Base-by-base conservation (phyloP, 306 rosid species). In the Canavalia gladiata region DNA sequence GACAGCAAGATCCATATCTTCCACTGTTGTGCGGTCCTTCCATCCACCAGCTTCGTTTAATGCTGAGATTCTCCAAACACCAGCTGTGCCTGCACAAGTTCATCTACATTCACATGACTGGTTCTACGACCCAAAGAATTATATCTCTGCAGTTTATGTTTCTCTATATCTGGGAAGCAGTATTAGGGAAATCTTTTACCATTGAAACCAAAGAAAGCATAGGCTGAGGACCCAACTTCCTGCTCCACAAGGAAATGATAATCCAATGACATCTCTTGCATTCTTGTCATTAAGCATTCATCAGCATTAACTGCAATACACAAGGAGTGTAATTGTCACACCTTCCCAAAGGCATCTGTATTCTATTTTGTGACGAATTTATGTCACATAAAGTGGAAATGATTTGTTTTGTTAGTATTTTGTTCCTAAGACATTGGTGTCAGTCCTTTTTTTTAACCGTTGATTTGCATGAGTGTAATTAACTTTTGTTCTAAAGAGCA, bases 1-100 rank as follows among this genome's bases (percentile, higher is more conserved):
- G 50, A 95, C 94, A 10, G 97, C 99, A 82, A 95, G 80, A 82
- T 95, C 99, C 99, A 95, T 95, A 77, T 95, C 99, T 82, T 95
- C 98, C 39, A 95, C 98, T 0, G 98, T 95, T 0, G 98, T 95
- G 51, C 98, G 93, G 76, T 86, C 97, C 87, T 91, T 89, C 99
- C 99, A 95, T 72, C 99, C 99, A 55, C 97, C 99, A 18, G 97
- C 99, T 85, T 90, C 97, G 37, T 89, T 90, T 13, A 93, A 87
- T 8, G 99, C 97, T 7, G 97, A 76, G 72, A 95, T 87, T 87
- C 99, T 89, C 99, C 99, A 95, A 45, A 95, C 95, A 74, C 97
- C 99, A 28, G 99, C 97, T 35, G 97, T 93, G 82, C 99, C 99
- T 95, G 88, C 51, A 56, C 49, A 68, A 55, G 59, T 60, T 67